Base-by-base conservation (phyloP, 768 basidiomycete species). In the Daedalea quercina region DNA sequence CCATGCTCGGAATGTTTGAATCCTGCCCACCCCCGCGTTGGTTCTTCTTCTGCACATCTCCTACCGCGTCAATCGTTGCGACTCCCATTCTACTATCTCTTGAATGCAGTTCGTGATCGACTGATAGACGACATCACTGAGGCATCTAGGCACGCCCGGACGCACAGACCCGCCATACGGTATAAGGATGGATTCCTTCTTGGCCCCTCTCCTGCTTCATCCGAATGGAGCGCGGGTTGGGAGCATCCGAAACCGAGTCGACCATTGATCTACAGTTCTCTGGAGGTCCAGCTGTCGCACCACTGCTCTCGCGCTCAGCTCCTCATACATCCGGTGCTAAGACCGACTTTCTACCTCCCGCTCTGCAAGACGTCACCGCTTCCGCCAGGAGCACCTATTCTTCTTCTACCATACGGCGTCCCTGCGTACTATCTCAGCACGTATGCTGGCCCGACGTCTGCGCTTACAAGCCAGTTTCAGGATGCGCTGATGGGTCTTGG, bases 371-470 rank as follows among this genome's bases (percentile, higher is more conserved):
- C 49, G 23, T 66, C 76, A 12, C 78, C 81, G 20, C 63, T 80
- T 17, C 64, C 76, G 24, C 65, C 80, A 9, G 87, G 88, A 9
- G 75, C 82, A 11, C 87, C 87, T 9, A 82, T 91, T 47, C 76
- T 73, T 9, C 72, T 92, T 3, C 73, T 90, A 19, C 89, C 89
- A 3, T 76, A 81, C 55, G 83, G 79, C 26, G 81, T 78, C 3
- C 87, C 89, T 1, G 87, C 88, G 2, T 87, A 84, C 66, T 87
- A 79, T 58, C 70, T 90, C 37, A 74, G 81, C n/a, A 66, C 71
- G n/a, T 91, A 89, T 60, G 72, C 72, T 15, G 90, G 85, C 20
- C 82, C 87, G 26, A 80, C 80, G 8, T 73, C 81, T 9, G 80
- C 74, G 1, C 71, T 89, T 23, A 73, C 76, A 1, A 71, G 73